Percentiles rank a stretch among this genome's conserved stretches.
Evolutionary conservation across 1,284 basidiomycete genomes (phyloP).

Genomic region (Trichosporon inkin): DNA sequence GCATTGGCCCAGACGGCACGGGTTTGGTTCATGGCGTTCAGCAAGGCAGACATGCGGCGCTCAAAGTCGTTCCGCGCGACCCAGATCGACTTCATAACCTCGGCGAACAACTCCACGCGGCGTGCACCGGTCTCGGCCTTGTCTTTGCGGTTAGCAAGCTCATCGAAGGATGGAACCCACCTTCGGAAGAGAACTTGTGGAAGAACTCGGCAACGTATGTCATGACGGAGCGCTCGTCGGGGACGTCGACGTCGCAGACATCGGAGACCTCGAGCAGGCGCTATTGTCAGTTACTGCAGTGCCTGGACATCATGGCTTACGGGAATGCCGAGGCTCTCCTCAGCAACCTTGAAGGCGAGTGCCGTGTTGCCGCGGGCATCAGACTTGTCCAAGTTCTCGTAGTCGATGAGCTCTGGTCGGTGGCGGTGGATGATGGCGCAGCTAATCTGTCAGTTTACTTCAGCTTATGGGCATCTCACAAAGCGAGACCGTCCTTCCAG

Average conservation of each 20-base stretch:
- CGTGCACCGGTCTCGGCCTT: constrained; percentile 91
- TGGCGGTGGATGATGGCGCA: constrained; percentile 96
- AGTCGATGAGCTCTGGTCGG: constrained; percentile 87
- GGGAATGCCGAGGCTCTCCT: constrained; percentile 80
- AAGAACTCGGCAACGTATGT: constrained; percentile 80
- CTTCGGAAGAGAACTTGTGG: constrained; percentile 96
- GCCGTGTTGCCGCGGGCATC: constrained; percentile 76
- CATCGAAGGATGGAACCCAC: constrained; percentile 53
- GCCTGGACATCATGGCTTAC: constrained; percentile 57
- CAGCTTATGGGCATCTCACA: constrained; percentile 59
- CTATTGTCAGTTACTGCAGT: constrained; percentile 49
- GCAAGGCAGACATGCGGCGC: constrained; percentile 63
- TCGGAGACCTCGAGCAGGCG: constrained; percentile 95
- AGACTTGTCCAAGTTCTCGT: constrained; percentile 71
- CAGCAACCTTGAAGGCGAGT: constrained; percentile 79
- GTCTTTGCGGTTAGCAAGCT: constrained; percentile 56
- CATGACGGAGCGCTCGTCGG: constrained; percentile 82
- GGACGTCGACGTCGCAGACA: constrained; percentile 78
- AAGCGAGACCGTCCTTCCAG: constrained; percentile 89
- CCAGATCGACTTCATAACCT: constrained; percentile 71
- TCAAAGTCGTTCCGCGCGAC: constrained; percentile 75
- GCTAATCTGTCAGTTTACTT: constrained; percentile 52
- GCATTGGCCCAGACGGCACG: constrained; percentile 63
- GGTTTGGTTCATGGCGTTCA: constrained; percentile 61
- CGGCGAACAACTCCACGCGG: constrained; percentile 91